Evolutionary conservation across 192 early-diverging fungal species (phyloP), one percentile per base, ranked within the genome.

Genomic region (Gigaspora rosea): DNA sequence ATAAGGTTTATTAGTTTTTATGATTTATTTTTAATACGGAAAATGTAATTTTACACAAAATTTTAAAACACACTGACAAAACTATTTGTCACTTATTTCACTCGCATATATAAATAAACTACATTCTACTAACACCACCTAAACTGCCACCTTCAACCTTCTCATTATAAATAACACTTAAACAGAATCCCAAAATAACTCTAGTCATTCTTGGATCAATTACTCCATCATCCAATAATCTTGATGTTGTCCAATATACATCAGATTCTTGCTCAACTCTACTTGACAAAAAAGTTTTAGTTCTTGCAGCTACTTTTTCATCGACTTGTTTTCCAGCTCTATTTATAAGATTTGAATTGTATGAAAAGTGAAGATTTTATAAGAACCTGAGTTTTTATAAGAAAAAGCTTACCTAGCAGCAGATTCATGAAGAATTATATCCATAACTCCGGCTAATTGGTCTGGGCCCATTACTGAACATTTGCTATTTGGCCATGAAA

Each of bases 381-480:
- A 62, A 33, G 22, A 27, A 32, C 6, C 7, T 62, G 6, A 58
- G 22, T 62, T 62, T 2, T 12, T 62, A 62, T 6, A 41, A 41
- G 41, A 41, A 41, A 18, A 41, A 10, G 69, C 16, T 73, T 82
- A 89, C 88, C 85, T 78, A 48, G 79, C 77, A 33, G 91, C 88
- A 52, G 86, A 85, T 74, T 92, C 87, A 8, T 88, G 78, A 85
- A 85, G 87, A n/a, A 92, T 83, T 57, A 91, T 79, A 81, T 91
- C 90, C 64, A 92, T 80, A n/a, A 92, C 91, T 77, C 89, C 89
- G 0, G 84, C 87, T 78, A 92, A 76, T 78, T 91, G 90, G 33
- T 92, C 91, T 47, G 91, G 82, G 0, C 91, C 91, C 90, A 91
- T 90, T 32, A 91, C 90, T 41, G 87, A 89, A 71, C 89, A 90